Evolutionary conservation across 345 rosid genomes (phyloP), one percentile per base, ranked within the genome.

Genomic region (Linum tenue): DNA sequence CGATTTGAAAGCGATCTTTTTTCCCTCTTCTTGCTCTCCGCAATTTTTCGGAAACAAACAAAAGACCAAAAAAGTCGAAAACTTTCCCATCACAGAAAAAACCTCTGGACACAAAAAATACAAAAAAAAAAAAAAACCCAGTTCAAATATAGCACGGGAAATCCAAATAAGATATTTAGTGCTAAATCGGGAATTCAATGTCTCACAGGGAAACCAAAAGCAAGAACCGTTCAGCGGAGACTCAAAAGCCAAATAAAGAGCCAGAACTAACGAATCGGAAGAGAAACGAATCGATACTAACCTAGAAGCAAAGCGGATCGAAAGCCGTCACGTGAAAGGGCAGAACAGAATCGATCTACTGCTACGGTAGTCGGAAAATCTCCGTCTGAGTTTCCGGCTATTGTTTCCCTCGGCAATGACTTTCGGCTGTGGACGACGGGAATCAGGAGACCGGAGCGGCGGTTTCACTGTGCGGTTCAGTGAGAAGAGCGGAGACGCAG

Each of bases 401-500:
- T 7, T 43, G 9, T 48, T 48, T 15, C 53, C 53, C 14, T 61
- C 66, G n/a, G 35, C 61, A 62, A 56, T 9, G 37, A 55, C 10
- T 2, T 22, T 22, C 31, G 1, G 31, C 31, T 22, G 31, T 22
- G 31, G 31, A 62, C 53, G 66, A 14, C 41, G 43, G 69, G 60
- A 64, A 48, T 56, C 55, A 22, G 17, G 57, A 56, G 41, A 22
- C 55, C 50, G 35, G 64, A 65, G 55, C 66, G 43, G 62, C 37
- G 2, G 44, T 7, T 60, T 5, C n/a, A 39, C 44, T 22, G 5
- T 37, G 63, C 65, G 62, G 56, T 10, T 58, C 38, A 15, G n/a
- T 39, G 60, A 16, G 64, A 22, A 22, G 31, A 22, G 31, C 31
- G 31, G 31, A 16, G 37, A 55, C 2, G 2, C 41, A 10, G 14